Evolutionary conservation across 176 grass and related monocot genomes (phyloP).

Genomic region (Thinopyrum elongatum): DNA sequence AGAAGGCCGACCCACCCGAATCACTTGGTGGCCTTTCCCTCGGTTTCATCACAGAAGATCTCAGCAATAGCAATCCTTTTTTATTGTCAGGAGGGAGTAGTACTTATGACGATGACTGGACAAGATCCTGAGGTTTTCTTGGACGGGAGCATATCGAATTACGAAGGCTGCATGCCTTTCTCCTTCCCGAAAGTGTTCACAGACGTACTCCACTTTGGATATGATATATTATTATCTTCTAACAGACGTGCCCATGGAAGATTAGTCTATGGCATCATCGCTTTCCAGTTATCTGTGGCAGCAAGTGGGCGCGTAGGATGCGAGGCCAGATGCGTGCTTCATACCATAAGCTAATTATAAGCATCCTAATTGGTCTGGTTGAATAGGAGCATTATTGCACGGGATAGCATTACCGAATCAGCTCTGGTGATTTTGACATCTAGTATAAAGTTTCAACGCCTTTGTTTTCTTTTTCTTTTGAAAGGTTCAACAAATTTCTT

Average conservation of each 20-base stretch:
- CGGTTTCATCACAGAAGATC: too few relatives aligned
- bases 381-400: background rate
- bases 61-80: too few relatives aligned
- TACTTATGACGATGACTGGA: background rate
- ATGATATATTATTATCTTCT: background rate
- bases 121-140: slow-evolving; percentile 5
- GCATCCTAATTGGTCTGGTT: background rate
- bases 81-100: too few relatives aligned
- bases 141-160: background rate
- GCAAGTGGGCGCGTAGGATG: slow-evolving; percentile 17
- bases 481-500: too few relatives aligned
- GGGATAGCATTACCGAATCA: background rate
- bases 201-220: too few relatives aligned
- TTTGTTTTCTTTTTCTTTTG: too few relatives aligned
- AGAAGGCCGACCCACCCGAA: too few relatives aligned
- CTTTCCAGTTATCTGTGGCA: slow-evolving; percentile 1
- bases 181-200: too few relatives aligned
- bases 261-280: background rate
- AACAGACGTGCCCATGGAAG: background rate
- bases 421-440: background rate
- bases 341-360: slow-evolving; percentile 5
- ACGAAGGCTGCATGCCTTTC: background rate
- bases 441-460: too few relatives aligned
- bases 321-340: slow-evolving; percentile 3
- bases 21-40: too few relatives aligned